A percentile compares a stretch with the other conserved stretches of the same genome.
Conservation (phyloP, 2,329 filamentous ascomycete genomes). For the Trichoderma cornu-damae region DNA sequence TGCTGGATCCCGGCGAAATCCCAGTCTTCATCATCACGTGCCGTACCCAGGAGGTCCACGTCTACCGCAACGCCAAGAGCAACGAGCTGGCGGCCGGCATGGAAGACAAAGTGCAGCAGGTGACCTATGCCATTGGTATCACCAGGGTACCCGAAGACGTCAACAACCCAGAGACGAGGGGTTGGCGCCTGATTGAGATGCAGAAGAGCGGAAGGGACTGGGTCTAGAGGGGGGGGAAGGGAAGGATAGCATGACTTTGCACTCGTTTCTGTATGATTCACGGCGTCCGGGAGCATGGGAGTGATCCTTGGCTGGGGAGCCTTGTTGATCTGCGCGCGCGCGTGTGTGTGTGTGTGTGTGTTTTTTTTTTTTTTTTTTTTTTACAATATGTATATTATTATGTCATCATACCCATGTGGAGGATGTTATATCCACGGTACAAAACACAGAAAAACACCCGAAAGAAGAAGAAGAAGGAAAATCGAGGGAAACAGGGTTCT, state of each 20-base stretch:
- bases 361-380: too few relatives aligned
- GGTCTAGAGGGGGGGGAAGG: conserved; percentile 37
- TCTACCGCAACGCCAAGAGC: conserved; percentile 89
- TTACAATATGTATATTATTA: conserved; percentile 29
- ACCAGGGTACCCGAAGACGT: conserved; percentile 93
- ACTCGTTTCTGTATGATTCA: conserved; percentile 18
- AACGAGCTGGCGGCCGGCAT: conserved; percentile 88
- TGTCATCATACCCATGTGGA: conserved; percentile 26
- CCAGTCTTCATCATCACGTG: conserved; percentile 97
- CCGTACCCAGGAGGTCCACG: conserved; percentile 94
- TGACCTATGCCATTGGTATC: conserved; percentile 96
- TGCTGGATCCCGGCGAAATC: conserved; percentile 79
- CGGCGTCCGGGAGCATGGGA: conserved; percentile 23
- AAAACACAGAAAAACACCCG: not conserved
- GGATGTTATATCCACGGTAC: conserved; percentile 18
- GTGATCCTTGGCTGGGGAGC: conserved; percentile 18
- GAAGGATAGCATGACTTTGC: conserved; percentile 6
- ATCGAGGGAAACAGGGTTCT: too few relatives aligned
- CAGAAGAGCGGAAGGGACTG: conserved; percentile 96
- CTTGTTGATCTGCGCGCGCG: conserved; percentile 28
- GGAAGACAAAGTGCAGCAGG: conserved; percentile 97
- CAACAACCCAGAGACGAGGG: conserved; percentile 91
- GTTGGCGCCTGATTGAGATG: conserved; percentile 96
- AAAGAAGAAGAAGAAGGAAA: conserved; percentile 10
- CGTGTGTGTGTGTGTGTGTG: too few relatives aligned